Conservation (phyloP, 1,284 basidiomycete genomes). For the Fistulinella cinereoalba region DNA sequence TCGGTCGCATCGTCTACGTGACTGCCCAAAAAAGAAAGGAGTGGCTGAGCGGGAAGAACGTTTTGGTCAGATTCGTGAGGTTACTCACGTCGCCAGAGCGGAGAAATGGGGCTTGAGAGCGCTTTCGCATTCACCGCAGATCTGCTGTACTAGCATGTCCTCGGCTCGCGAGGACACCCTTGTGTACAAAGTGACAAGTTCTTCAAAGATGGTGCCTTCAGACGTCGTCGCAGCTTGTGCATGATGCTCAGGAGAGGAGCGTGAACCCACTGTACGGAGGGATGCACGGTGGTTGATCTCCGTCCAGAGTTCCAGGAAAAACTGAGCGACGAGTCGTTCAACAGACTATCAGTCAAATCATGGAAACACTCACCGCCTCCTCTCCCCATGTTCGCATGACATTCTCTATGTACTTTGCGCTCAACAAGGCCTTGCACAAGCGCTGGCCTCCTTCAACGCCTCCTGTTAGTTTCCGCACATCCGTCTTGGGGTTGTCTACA, state of each 20-base stretch:
- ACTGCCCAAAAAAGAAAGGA: slow-evolving; percentile 8
- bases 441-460: slow-evolving; percentile 80
- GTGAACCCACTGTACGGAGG: slow-evolving; percentile 52
- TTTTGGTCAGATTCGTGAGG: not conserved
- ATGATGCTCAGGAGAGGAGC: slow-evolving; percentile 43
- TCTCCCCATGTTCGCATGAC: slow-evolving; percentile 82
- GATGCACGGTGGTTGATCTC: slow-evolving; percentile 64
- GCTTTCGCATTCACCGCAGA: slow-evolving; percentile 75
- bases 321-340: slow-evolving; percentile 44
- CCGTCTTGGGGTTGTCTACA: slow-evolving; percentile 52
- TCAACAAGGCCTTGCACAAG: slow-evolving; percentile 79
- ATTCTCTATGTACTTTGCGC: slow-evolving; percentile 65
- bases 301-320: slow-evolving; percentile 84
- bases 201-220: slow-evolving; percentile 73
- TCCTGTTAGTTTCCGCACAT: slow-evolving; percentile 62
- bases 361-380: slow-evolving; percentile 61
- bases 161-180: slow-evolving; percentile 70
- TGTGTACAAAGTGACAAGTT: slow-evolving; percentile 62
- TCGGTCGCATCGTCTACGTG: slow-evolving; percentile 21
- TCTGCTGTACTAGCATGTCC: slow-evolving; percentile 79
- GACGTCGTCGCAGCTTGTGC: slow-evolving; percentile 27
- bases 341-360: not conserved
- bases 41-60: no score
- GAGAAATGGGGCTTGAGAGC: slow-evolving; percentile 70
- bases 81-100: slow-evolving; percentile 40